Evolutionary conservation across 2,329 filamentous ascomycete species (phyloP).

Genomic region (Didymella sp.): DNA sequence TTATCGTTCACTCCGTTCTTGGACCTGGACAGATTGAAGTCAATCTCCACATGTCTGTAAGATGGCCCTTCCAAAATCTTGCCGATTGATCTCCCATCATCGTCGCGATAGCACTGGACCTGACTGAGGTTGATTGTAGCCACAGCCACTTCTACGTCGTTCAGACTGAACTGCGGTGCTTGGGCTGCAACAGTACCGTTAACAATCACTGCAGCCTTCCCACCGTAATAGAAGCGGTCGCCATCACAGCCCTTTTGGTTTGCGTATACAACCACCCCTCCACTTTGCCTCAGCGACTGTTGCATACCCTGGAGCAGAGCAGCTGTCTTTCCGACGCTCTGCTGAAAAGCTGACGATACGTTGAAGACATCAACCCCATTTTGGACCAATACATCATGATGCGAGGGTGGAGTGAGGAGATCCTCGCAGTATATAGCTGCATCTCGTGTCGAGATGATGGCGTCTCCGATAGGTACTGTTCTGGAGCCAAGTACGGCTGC

Average conservation of each 20-base stretch:
- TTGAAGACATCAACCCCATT: constrained; percentile 72
- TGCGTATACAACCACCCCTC: constrained; percentile 61
- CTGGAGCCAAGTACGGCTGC: constrained; percentile 57
- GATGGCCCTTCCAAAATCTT: constrained; percentile 61
- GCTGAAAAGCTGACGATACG: constrained; percentile 73
- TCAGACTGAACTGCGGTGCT: constrained; percentile 69
- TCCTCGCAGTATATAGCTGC: constrained; percentile 67
- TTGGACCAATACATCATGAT: constrained; percentile 66
- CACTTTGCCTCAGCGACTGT: constrained; percentile 67
- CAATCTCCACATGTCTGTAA: constrained; percentile 55
- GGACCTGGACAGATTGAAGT: constrained; percentile 54
- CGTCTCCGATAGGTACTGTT: constrained; percentile 70
- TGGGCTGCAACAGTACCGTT: constrained; percentile 70
- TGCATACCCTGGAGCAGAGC: constrained; percentile 68
- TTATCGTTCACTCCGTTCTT: constrained; percentile 54
- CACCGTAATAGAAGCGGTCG: constrained; percentile 47
- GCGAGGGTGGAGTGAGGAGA: constrained; percentile 47
- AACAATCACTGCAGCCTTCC: constrained; percentile 67
- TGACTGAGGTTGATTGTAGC: constrained; percentile 69
- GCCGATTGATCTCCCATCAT: constrained; percentile 59
- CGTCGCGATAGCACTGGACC: constrained; percentile 66
- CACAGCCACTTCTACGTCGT: constrained; percentile 59
- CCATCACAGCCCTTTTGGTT: constrained; percentile 63
- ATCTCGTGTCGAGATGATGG: constrained; percentile 60
- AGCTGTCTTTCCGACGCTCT: constrained; percentile 70